Evolutionary conservation across 2,329 filamentous ascomycete species (phyloP), one percentile per base, ranked within the genome.

Genomic region (Aspergillus piperis): DNA sequence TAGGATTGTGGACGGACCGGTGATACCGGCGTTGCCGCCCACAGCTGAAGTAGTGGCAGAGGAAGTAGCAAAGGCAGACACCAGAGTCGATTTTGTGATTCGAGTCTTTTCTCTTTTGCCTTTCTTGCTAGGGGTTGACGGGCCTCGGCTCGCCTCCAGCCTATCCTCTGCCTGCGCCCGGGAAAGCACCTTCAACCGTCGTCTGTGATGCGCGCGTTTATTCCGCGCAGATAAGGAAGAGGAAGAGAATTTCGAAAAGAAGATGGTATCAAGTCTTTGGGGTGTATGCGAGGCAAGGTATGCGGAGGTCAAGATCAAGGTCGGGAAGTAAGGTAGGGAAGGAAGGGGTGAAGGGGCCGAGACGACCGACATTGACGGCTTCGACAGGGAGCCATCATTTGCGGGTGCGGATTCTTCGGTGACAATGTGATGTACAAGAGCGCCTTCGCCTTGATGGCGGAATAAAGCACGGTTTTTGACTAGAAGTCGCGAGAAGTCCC

Each of bases 401-500:
- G 57, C 17, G 7, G 63, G 61, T 10, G 66, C 54, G 3, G 61
- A 58, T 36, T 75, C 71, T 10, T 75, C 73, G 2, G 75, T 68
- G 27, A 77, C 71, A 39, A 78, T 73, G 66, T 69, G 75, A 67
- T 80, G 75, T 23, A 79, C 73, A 21, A 82, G 71, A 25, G 77
- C 72, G 5, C 71, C 70, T 68, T 82, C 80, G 36, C 78, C 79
- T 60, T 80, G 77, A 15, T 76, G 71, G 50, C 80, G 77, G 67
- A 82, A 81, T 41, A 82, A 67, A 7, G 71, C 66, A 56, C 80
- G 72, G 62, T 81, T 80, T 51, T 72, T 75, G n/a, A 82, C 88
- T 58, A 98, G 84, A 7, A 99, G 81, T 63, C 90, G 89, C 13
- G 90, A 88, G 76, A 97, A 97, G 70, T 97, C 92, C 68, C 89